Evolutionary conservation across 192 early-diverging fungal species (phyloP), one percentile per base, ranked within the genome.

Genomic region (Coemansia sp.): DNA sequence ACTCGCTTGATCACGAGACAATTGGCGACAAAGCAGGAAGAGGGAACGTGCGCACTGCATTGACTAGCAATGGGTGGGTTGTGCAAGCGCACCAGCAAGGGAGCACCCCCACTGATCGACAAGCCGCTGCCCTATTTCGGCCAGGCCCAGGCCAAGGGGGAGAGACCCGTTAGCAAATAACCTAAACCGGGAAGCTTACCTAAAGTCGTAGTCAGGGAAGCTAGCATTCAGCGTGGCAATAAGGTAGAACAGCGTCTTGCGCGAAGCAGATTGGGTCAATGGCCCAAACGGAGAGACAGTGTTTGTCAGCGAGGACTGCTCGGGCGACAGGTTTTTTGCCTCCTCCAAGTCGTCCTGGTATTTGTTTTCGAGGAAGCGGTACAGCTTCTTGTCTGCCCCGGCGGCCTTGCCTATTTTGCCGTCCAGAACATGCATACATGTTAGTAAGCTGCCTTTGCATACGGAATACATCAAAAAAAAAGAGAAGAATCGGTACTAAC

Each of bases 181-280:
- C 22, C 42, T 12, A 45, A 35, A 59, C 19, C 19, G 29, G 27
- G 10, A n/a, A 39, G 19, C n/a, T 49, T 82, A 91, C 90, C 90
- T 95, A 85, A 96, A 99, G 74, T 98, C 97, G 73, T 97, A 95
- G 75, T 99, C 96, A 11, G 97, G 96, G 64, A 93, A 99, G 9
- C 93, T 92, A 3, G 94, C 91, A 74, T 99, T 99, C 38, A 99
- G 83, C 6, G 97, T 99, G 14, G 92, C 93, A 19, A 99, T 90
- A 29, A 99, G 85, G 64, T 96, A 97, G 73, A 98, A 98, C 38
- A 98, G 84, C 6, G 93, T 94, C 83, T 91, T 91, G 37, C 95
- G 85, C 20, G 92, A 92, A 3, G 94, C 88, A 1, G 91, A 69
- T 71, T 96, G 86, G n/a, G 89, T 87, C 63, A 98, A 77, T 14